phyloP scores from a whole-genome alignment of 176 grass and related monocot genomes.

The Avena atlantica region DNA sequence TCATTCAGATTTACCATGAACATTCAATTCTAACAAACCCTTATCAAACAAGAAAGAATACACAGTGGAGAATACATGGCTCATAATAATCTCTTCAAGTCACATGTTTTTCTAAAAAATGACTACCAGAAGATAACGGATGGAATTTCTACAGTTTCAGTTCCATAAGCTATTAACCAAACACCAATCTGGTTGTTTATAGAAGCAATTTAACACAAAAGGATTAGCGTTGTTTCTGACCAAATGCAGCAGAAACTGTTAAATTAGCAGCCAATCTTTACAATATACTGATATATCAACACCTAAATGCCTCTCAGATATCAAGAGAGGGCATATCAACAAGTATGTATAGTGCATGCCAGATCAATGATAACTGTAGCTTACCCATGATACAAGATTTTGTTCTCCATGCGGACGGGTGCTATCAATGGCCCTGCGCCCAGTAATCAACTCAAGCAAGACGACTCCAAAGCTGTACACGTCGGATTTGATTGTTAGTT shows the following conservation, averaged over 20 bases:
- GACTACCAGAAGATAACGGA: not conserved
- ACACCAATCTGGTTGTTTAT: not conserved
- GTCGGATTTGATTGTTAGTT: slow-evolving; percentile 77
- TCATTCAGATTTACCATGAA: not conserved
- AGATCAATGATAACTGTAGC: slow-evolving; percentile 22
- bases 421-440: slow-evolving; percentile 79
- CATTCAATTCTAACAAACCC: slow-evolving; percentile 1
- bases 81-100: not conserved
- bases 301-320: not conserved
- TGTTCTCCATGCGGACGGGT: slow-evolving; percentile 74
- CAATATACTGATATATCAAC: not conserved
- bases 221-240: not conserved
- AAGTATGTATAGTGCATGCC: not conserved
- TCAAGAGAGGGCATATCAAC: not conserved
- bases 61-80: not conserved
- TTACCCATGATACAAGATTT: slow-evolving; percentile 94
- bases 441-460: slow-evolving; percentile 86
- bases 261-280: not conserved
- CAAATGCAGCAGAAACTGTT: slow-evolving; percentile 4
- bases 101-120: not conserved
- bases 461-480: slow-evolving; percentile 91
- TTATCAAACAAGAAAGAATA: not conserved
- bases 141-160: not conserved
- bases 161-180: not conserved
- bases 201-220: slow-evolving; percentile 19